phyloP scores from a whole-genome alignment of 2,329 filamentous ascomycete species.

The Cytospora schulzeri region DNA sequence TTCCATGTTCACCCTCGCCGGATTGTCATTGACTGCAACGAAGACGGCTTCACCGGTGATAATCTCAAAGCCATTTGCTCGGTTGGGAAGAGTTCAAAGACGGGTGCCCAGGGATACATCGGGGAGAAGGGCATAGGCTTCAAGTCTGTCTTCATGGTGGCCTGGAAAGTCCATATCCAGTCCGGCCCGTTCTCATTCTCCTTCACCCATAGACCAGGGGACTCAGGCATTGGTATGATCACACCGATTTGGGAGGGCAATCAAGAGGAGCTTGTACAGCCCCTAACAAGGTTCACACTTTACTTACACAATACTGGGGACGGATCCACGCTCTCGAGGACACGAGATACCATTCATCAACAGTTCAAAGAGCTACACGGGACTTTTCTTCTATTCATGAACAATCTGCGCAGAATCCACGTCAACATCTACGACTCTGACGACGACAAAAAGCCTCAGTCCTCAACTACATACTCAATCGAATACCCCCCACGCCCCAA shows the following conservation, averaged over 20 bases:
- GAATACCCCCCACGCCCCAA: slow-evolving; percentile 1
- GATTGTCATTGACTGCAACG: slow-evolving; percentile 53
- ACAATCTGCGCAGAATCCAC: slow-evolving; percentile 40
- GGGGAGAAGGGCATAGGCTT: slow-evolving; percentile 56
- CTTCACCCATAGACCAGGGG: slow-evolving; percentile 39
- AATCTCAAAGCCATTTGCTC: slow-evolving; percentile 51
- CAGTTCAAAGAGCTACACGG: slow-evolving; percentile 44
- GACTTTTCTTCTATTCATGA: slow-evolving; percentile 46
- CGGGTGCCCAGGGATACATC: slow-evolving; percentile 44
- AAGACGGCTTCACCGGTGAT: slow-evolving; percentile 46
- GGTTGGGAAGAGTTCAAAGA: slow-evolving; percentile 48
- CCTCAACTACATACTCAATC: slow-evolving; percentile 27
- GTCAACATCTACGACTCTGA: slow-evolving; percentile 36
- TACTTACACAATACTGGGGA: slow-evolving; percentile 23
- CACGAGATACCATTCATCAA: slow-evolving; percentile 32
- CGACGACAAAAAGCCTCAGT: slow-evolving; percentile 9
- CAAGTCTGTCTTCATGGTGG: slow-evolving; percentile 53
- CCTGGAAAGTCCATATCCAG: slow-evolving; percentile 40
- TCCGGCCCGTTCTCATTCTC: slow-evolving; percentile 49
- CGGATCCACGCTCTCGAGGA: neutral
- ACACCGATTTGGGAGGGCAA: slow-evolving; percentile 31
- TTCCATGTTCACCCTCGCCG: slow-evolving; percentile 41
- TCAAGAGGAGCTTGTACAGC: neutral
- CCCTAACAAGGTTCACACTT: slow-evolving; percentile 25
- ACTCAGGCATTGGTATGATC: slow-evolving; percentile 42